Base-by-base conservation (phyloP, 2,329 filamentous ascomycete genomes). In the Elsinoe arachidis region DNA sequence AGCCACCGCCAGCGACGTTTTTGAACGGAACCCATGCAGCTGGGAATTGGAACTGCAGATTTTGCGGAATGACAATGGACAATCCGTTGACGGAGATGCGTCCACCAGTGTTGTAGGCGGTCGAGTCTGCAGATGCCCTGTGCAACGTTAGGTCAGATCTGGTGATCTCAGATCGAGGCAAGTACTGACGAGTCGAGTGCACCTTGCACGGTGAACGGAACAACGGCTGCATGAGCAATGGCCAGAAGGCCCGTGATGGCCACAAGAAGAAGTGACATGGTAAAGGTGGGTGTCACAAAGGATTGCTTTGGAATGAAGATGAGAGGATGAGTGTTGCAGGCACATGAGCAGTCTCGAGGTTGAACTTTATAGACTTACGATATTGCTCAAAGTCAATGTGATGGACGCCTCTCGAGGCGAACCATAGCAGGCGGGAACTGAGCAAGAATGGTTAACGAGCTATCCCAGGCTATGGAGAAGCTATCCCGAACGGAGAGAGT, bases 21-120 rank as follows among this genome's bases (percentile, higher is more conserved):
- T 59, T 62, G 43, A 70, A 79, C 0, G 76, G 74, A 23, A 77
- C 69, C 61, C 70, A 77, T 11, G 73, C 71, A 2, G 72, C 73
- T 0, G 76, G 77, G 39, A 79, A 78, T 52, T 77, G 72, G 2
- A 78, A 74, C 7, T 78, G 70, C 21, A 79, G 61, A 59, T 80
- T 80, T 64, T 78, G 71, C 2, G 77, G 77, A 2, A 80, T 74
- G 9, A 65, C 69, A 46, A 80, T 72, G 14, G 62, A 68, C 61
- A 73, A 76, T 0, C 74, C 74, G 47, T 76, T 76, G 52, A 80
- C 72, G 0, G 65, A 64, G 14, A 80, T 72, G 12, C 66, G 66
- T 7, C 77, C 77, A 17, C 76, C 77, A 5, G 70, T 69, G 61
- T 79, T 80, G 66, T 63, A 69, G 7, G 26, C 17, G n/a, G 26